Conservation (phyloP, 805 yeast species). For the Yamadazyma paraphyllophila region DNA sequence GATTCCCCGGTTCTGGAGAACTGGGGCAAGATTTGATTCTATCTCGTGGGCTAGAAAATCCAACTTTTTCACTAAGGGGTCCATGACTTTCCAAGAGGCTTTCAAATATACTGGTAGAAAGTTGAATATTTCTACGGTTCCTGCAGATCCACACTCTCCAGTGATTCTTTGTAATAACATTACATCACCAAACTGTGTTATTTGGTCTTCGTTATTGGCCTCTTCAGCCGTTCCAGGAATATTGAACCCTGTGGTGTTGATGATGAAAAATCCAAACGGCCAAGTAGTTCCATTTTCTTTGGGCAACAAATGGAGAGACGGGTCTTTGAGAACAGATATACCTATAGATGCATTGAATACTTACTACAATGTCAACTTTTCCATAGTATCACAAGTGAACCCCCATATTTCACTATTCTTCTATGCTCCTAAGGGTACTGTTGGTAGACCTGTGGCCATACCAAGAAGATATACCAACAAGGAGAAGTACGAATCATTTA, state of each 20-base stretch:
- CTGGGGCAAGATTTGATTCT: slow-evolving; percentile 79
- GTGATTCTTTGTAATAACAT: slow-evolving; percentile 73
- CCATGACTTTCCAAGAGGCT: slow-evolving; percentile 70
- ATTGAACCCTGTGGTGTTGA: slow-evolving; percentile 71
- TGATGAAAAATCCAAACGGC: slow-evolving; percentile 53
- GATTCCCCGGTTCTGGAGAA: slow-evolving; percentile 63
- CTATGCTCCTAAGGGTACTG: slow-evolving; percentile 76
- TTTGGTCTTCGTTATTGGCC: slow-evolving; percentile 77
- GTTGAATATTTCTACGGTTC: slow-evolving; percentile 73
- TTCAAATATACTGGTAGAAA: slow-evolving; percentile 66
- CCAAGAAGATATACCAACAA: slow-evolving; percentile 40
- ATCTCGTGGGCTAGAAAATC: slow-evolving; percentile 69
- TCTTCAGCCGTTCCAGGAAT: slow-evolving; percentile 85
- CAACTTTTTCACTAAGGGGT: slow-evolving; percentile 70
- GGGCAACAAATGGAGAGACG: slow-evolving; percentile 78
- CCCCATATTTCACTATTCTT: slow-evolving; percentile 77
- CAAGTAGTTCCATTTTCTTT: slow-evolving; percentile 63
- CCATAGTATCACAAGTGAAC: slow-evolving; percentile 78
- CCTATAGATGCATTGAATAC: slow-evolving; percentile 73
- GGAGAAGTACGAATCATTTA: slow-evolving; percentile 40
- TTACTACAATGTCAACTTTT: slow-evolving; percentile 71
- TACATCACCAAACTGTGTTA: slow-evolving; percentile 75
- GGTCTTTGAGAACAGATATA: slow-evolving; percentile 73
- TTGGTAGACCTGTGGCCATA: slow-evolving; percentile 71
- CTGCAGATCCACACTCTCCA: slow-evolving; percentile 80